These are phyloP conservation scores for Cardamine chenopodiifolia DNA, from an alignment of 345 rosid genomes.

Conservation along the genomic window DNA sequence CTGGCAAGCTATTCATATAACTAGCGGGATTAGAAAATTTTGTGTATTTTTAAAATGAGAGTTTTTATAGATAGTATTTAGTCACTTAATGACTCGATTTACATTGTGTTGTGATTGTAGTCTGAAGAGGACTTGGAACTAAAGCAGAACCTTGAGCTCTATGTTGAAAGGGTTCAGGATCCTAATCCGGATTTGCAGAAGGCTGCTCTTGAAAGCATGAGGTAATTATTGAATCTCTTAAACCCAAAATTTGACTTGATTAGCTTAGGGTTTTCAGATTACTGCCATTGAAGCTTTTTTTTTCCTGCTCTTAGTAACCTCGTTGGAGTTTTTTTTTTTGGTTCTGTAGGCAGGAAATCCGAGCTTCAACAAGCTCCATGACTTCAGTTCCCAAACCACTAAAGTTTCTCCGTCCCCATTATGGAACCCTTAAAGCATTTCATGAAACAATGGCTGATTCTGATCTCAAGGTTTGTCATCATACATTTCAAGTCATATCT, in stretches of 20 bases:
- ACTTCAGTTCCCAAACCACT: conserved; percentile 98
- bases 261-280: not conserved
- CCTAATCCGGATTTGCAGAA: conserved; percentile 82
- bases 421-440: conserved; percentile 74
- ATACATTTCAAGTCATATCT: not conserved
- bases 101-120: conserved; percentile 48
- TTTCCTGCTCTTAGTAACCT: not conserved
- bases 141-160: conserved; percentile 89
- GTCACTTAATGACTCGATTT: not conserved
- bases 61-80: conserved; percentile 3
- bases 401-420: conserved; percentile 95
- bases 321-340: not conserved
- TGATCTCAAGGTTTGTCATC: conserved; percentile 60
- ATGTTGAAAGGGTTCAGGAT: conserved; percentile 92
- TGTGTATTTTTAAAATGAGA: not conserved
- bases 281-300: not conserved
- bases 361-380: conserved; percentile 94
- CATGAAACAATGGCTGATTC: conserved; percentile 69
- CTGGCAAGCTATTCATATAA: not conserved
- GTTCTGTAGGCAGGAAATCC: conserved; percentile 77
- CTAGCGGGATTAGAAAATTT: not conserved
- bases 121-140: conserved; percentile 91
- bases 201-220: conserved; percentile 92
- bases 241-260: not conserved
- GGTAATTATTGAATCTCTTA: conserved; percentile 47